Base-by-base conservation (phyloP, 2,329 filamentous ascomycete genomes). In the Talaromyces pinophilus region DNA sequence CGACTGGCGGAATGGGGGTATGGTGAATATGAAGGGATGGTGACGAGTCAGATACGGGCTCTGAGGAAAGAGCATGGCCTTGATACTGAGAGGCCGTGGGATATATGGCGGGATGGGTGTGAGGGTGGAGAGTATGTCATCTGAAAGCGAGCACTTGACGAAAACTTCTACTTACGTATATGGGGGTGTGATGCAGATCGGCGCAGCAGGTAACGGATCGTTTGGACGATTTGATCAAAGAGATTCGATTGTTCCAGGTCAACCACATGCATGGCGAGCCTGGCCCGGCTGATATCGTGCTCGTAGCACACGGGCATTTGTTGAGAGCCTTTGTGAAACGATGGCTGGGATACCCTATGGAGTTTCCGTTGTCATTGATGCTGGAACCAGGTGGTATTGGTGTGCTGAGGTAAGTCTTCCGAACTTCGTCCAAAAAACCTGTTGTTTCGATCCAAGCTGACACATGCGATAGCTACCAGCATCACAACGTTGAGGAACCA, bases 1-100 rank as follows among this genome's bases (percentile, higher is more conserved):
- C 75, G 77, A 2, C 77, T 89, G 52, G 78, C 82, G 1, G 87
- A 89, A 73, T 89, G 87, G 87, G 83, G 86, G 67, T 89, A 89
- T 74, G 87, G 87, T 55, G 78, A 83, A 67, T 89, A 89, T 72
- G 87, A 89, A 73, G 87, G 87, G 11, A 73, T 87, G 28, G 81
- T 81, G 55, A 80, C 79, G 7, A 72, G 77, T n/a, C 77, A 86
- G 70, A 88, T 89, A 61, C 77, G 78, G 15, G 72, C 77, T 33
- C 69, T 77, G 67, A 79, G 86, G 66, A 76, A 79, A 68, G 70
- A 80, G 64, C 76, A 79, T 8, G 85, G 85, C 0, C 74, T 86
- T 19, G 85, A 86, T 70, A 66, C 64, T 13, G 79, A 83, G n/a
- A 71, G 70, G 42, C 73, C 76, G 30, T 88, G 86, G 85, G 80